phyloP scores from a whole-genome alignment of 1,284 basidiomycete genomes.

The Fistulina hepatica region DNA sequence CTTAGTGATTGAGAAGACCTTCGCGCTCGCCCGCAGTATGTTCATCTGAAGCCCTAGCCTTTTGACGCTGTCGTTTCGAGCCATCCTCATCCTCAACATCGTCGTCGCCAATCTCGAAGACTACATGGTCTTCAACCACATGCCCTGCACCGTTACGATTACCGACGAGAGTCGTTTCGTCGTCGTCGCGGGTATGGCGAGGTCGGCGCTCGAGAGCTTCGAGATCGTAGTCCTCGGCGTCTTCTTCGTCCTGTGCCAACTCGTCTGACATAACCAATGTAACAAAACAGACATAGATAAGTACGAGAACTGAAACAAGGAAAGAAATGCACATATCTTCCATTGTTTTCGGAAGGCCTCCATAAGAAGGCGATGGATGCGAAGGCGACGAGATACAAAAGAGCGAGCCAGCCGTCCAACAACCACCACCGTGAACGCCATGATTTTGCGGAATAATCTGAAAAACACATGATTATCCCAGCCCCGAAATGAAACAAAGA shows the following conservation, averaged over 20 bases:
- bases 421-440: slow-evolving; percentile 95
- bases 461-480: not conserved
- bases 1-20: too few relatives aligned
- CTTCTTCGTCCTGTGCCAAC: slow-evolving; percentile 80
- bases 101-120: slow-evolving; percentile 90
- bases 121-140: slow-evolving; percentile 61
- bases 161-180: slow-evolving; percentile 54
- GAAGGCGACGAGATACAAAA: slow-evolving; percentile 80
- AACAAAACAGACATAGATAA: slow-evolving; percentile 27
- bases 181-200: not conserved
- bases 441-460: slow-evolving; percentile 88
- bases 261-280: slow-evolving; percentile 80
- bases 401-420: slow-evolving; percentile 88
- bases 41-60: slow-evolving; percentile 35
- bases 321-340: slow-evolving; percentile 63
- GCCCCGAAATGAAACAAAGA: slow-evolving; percentile 1
- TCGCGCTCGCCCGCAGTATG: slow-evolving; percentile 47
- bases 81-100: slow-evolving; percentile 60
- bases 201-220: slow-evolving; percentile 52
- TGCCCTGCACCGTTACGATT: slow-evolving; percentile 35
- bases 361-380: slow-evolving; percentile 81
- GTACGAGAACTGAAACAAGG: slow-evolving; percentile 9
- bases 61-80: slow-evolving; percentile 39
- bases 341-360: slow-evolving; percentile 88
- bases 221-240: slow-evolving; percentile 88